Evolutionary conservation across 345 rosid species (phyloP).

Genomic region (Brassica carinata): DNA sequence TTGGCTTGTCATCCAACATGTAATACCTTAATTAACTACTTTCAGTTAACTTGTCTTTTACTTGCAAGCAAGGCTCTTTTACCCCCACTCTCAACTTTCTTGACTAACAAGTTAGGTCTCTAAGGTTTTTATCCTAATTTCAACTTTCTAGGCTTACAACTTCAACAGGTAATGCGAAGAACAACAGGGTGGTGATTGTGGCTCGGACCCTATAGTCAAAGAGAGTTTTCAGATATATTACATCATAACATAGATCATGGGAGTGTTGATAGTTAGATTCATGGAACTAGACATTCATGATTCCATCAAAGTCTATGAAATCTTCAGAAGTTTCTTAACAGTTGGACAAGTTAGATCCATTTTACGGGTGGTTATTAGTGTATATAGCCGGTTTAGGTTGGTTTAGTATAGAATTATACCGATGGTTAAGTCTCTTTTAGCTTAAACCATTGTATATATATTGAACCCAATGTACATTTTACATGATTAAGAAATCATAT

Average conservation of each 20-base stretch:
- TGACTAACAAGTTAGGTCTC: background rate
- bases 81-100: background rate
- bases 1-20: constrained; percentile 92
- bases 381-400: too few species aligned
- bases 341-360: constrained; percentile 59
- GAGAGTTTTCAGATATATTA: constrained; percentile 80
- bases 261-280: constrained; percentile 65
- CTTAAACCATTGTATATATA: too few species aligned
- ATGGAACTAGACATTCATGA: constrained; percentile 64
- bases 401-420: too few species aligned
- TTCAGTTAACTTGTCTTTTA: background rate
- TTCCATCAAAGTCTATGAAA: constrained; percentile 63
- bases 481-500: too few species aligned
- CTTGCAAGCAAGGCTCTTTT: constrained; percentile 7
- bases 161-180: constrained; percentile 60
- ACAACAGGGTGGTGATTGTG: constrained; percentile 66
- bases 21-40: constrained; percentile 14
- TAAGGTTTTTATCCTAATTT: too few species aligned
- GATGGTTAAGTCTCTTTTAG: too few species aligned
- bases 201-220: constrained; percentile 66
- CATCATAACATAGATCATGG: constrained; percentile 61
- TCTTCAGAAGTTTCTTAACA: constrained; percentile 67
- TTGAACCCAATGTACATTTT: too few species aligned
- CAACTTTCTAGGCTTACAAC: constrained; percentile 1
- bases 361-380: constrained; percentile 56